phyloP scores from a whole-genome alignment of 2,329 filamentous ascomycete species.

The Fusarium proliferatum region DNA sequence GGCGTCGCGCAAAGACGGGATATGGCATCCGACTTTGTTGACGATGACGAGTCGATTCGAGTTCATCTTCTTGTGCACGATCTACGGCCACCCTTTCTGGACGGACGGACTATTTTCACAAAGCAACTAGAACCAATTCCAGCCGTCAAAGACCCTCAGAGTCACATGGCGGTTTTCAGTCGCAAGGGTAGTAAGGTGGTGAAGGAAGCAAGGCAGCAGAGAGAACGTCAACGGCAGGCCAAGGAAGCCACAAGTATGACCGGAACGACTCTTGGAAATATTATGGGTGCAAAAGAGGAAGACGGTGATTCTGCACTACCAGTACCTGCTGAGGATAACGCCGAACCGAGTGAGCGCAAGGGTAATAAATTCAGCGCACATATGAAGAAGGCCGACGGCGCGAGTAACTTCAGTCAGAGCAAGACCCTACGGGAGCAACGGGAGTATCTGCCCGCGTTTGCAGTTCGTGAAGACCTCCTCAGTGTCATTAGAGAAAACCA shows the following conservation, averaged over 20 bases:
- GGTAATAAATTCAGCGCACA: conserved; percentile 87
- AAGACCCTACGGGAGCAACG: conserved; percentile 92
- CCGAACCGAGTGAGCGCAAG: conserved; percentile 60
- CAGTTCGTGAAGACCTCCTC: conserved; percentile 91
- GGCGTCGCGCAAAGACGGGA: conserved; percentile 92
- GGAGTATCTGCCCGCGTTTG: conserved; percentile 94
- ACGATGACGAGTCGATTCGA: conserved; percentile 89
- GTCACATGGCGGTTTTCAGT: conserved; percentile 98
- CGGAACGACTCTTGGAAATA: conserved; percentile 90
- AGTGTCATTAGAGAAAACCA: conserved; percentile 96
- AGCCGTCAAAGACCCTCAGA: conserved; percentile 91
- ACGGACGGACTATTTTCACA: conserved; percentile 95
- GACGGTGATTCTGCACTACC: conserved; percentile 91
- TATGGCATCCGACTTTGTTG: conserved; percentile 79
- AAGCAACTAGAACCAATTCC: conserved; percentile 96
- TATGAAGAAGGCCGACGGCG: conserved; percentile 85
- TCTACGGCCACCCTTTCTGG: conserved; percentile 91
- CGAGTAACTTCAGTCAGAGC: conserved; percentile 92
- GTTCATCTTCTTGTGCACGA: conserved; percentile 95
- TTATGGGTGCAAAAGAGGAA: conserved; percentile 95
- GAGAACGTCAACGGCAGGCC: conserved; percentile 92
- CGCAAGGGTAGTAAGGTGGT: conserved; percentile 95
- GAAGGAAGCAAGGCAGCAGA: conserved; percentile 88
- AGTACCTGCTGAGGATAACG: conserved; percentile 76
- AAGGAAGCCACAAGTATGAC: conserved; percentile 94